Base-by-base conservation (phyloP, 176 grass and related monocot genomes). In the Oryza officinalis region DNA sequence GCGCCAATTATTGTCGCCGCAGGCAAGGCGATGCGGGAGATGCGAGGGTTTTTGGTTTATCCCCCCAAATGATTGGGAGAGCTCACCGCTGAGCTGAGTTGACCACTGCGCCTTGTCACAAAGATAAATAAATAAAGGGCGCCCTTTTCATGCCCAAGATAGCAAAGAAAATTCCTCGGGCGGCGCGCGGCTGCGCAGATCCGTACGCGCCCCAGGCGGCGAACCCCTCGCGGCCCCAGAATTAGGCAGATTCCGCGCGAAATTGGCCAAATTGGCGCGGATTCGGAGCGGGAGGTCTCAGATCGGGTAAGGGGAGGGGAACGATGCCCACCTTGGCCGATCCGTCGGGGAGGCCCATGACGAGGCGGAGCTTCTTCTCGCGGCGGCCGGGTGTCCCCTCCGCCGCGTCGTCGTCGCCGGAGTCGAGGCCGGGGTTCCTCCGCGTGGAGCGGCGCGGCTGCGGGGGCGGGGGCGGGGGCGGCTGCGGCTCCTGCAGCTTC, bases 291-390 rank as follows among this genome's bases (percentile, higher is more conserved):
- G 22, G 47, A 64, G 17, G 73, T 32, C 61, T 66, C 80, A 76
- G 84, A 90, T 90, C 84, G 40, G 40, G 40, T 10, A 23, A 26
- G 25, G 5, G 3, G 28, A 22, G 10, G 13, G 47, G 52, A 57
- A 47, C 6, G 57, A 27, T 12, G 68, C 79, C 83, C 57, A 89
- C 91, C 86, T 85, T 82, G 76, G 69, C 83, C 14, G 90, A 90
- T 83, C 85, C 93, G 83, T 85, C 83, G 67, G 67, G 84, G 69
- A 90, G 89, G 40, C 89, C 89, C 80, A 83, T 87, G 47, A 99
- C 93, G 72, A 90, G 83, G 10, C 97, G 91, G 20, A 99, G 86
- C 91, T 99, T 99, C 89, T 91, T 99, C 91, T 92, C 91, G 73
- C 87, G 88, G 26, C 97, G 86, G 23, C 75, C 77, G 63, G 80